Base-by-base conservation (phyloP, 768 basidiomycete species). In the Leccinellum luteum region DNA sequence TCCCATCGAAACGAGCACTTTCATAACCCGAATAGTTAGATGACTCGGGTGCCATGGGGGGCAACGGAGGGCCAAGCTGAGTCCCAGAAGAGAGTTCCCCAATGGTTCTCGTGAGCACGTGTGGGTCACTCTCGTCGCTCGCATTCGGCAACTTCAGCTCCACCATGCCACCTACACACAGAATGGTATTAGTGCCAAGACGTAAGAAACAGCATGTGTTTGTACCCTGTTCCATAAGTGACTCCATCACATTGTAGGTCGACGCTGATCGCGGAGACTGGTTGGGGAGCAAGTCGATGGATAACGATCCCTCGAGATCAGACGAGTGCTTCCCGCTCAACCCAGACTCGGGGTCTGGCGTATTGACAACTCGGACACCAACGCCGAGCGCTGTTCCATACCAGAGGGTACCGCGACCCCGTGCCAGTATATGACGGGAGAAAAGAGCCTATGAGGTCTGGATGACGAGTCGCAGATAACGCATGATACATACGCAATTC, bases 211-310 rank as follows among this genome's bases (percentile, higher is more conserved):
- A 27, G 44, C 23, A 4, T 4, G 30, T 32, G n/a, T 7, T 54
- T 66, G 23, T 59, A 80, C 81, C 83, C 65, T 85, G 79, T 57
- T 89, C 85, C 86, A 88, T 87, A 12, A 87, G 76, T 51, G 80
- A 79, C 54, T 86, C 83, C 74, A 89, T 75, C 0, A 81, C 85
- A 48, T 83, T 76, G 10, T 59, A 57, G 23, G 28, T 45, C 4
- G 59, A 56, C 13, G 55, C 5, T 27, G 49, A 27, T 51, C 53
- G 59, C 19, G 52, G 32, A 45, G 64, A 41, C 31, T 49, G 62
- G 49, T 28, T 63, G 41, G 61, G 65, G 31, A 62, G 60, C 21
- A 71, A 50, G 35, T 71, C 57, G 6, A 71, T 43, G 13, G 69
- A 71, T 13, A 73, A 45, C 5, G 69, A 56, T 25, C 69, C 71